These are phyloP conservation scores for Carex parvula DNA, from an alignment of 176 grass and related monocot species.

Conservation along the genomic window DNA sequence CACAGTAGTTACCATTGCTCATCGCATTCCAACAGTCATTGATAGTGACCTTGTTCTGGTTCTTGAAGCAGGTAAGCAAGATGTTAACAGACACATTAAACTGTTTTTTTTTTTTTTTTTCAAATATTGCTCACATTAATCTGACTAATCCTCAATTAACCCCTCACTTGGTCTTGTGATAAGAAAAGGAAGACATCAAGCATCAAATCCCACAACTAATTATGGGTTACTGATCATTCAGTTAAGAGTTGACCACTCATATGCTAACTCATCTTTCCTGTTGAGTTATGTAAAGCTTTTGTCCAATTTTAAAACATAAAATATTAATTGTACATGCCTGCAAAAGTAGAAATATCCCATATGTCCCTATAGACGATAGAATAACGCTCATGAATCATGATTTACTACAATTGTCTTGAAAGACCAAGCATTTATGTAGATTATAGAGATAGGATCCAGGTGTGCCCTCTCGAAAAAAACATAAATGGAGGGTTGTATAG, in stretches of 20 bases:
- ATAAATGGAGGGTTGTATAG: not conserved
- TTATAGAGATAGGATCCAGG: not conserved
- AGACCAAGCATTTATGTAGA: not conserved
- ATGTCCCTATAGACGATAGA: not conserved
- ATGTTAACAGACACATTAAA: not conserved
- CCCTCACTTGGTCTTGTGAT: not conserved
- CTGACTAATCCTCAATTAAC: not conserved
- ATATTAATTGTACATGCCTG: not conserved
- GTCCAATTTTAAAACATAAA: not conserved
- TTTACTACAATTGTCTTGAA: not conserved
- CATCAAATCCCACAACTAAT: not conserved
- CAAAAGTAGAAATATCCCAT: not conserved
- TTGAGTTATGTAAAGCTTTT: not conserved
- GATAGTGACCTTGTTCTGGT: conserved; percentile 81
- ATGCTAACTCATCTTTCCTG: not conserved
- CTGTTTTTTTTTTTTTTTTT: not conserved
- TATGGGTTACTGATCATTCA: not conserved
- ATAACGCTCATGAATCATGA: not conserved
- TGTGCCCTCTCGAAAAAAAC: not conserved
- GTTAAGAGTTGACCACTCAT: not conserved
- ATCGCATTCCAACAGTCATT: conserved; percentile 83
- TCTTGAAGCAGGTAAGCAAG: conserved; percentile 66
- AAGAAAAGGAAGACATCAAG: not conserved
- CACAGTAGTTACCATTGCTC: conserved; percentile 79
- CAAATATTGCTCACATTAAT: not conserved